Conservation (phyloP, 2,329 filamentous ascomycete genomes). For the Grosmannia serpens region DNA sequence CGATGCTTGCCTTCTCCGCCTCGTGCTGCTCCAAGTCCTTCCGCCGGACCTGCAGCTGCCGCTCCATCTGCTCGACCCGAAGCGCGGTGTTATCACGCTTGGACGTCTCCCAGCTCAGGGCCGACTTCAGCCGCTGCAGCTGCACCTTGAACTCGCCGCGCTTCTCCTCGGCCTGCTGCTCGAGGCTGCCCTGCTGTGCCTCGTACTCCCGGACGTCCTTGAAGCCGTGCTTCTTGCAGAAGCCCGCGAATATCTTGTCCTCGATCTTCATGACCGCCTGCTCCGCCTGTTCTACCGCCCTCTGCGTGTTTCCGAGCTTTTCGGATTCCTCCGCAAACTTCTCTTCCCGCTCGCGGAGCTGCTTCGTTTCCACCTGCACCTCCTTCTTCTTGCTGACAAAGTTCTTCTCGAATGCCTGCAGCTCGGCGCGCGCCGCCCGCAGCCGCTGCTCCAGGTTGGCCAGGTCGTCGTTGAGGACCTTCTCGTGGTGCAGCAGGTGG, state of each 20-base stretch:
- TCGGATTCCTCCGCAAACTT: constrained; percentile 64
- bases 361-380: constrained; percentile 57
- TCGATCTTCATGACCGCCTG: constrained; percentile 67
- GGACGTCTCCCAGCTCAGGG: constrained; percentile 44
- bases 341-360: constrained; percentile 64
- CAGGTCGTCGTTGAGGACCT: constrained; percentile 69
- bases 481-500: constrained; percentile 65
- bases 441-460: constrained; percentile 69
- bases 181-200: constrained; percentile 79
- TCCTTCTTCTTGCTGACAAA: constrained; percentile 75
- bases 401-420: constrained; percentile 70
- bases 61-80: constrained; percentile 58
- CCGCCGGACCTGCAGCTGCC: constrained; percentile 53
- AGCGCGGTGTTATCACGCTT: constrained; percentile 47
- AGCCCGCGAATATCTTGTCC: constrained; percentile 74
- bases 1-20: constrained; percentile 61
- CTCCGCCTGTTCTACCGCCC: constrained; percentile 40
- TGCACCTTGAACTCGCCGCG: constrained; percentile 80
- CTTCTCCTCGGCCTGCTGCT: constrained; percentile 82
- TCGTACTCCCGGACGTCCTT: constrained; percentile 86
- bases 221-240: constrained; percentile 82
- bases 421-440: constrained; percentile 59
- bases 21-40: constrained; percentile 59
- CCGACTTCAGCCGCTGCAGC: constrained; percentile 58
- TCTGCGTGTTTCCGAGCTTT: constrained; percentile 49